Percentiles rank a stretch among this genome's conserved stretches.
These are phyloP conservation scores for Daldinia sp. DNA, from an alignment of 2,329 filamentous ascomycete species.

Conservation along the genomic window DNA sequence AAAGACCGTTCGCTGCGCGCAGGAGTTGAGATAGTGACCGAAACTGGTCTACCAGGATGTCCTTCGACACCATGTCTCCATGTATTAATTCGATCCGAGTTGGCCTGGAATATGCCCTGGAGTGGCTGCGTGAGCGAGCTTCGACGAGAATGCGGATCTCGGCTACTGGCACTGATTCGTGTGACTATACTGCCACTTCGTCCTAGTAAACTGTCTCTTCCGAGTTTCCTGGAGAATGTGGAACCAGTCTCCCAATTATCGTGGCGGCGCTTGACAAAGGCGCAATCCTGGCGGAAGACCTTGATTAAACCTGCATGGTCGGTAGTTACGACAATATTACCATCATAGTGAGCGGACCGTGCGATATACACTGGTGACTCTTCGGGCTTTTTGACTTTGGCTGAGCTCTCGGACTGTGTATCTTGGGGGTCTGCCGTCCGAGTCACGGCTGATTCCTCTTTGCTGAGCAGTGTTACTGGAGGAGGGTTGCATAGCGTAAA, in stretches of 20 bases:
- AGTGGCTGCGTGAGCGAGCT: constrained; percentile 64
- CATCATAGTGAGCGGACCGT: constrained; percentile 79
- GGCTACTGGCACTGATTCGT: constrained; percentile 61
- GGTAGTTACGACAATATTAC: constrained; percentile 92
- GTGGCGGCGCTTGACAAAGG: constrained; percentile 79
- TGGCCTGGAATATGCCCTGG: constrained; percentile 51
- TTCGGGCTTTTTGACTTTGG: constrained; percentile 62
- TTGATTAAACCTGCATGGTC: constrained; percentile 92
- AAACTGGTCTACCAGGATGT: constrained; percentile 53
- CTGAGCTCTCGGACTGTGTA: constrained; percentile 44
- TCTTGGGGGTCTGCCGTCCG: constrained; percentile 56
- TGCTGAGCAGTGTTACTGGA: constrained; percentile 82
- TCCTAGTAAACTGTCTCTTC: constrained; percentile 69
- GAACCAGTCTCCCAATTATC: constrained; percentile 84
- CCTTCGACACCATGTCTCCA: constrained; percentile 79
- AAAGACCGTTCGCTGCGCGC: constrained; percentile 66
- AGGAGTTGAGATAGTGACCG: constrained; percentile 54
- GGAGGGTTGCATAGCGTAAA: constrained; percentile 97
- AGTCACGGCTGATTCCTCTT: constrained; percentile 69
- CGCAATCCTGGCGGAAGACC: constrained; percentile 95
- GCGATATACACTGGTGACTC: constrained; percentile 83
- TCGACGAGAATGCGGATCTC: constrained; percentile 61
- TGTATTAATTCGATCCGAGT: constrained; percentile 82
- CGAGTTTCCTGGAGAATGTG: constrained; percentile 77
- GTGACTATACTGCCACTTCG: constrained; percentile 69